Evolutionary conservation across 2,329 filamentous ascomycete species (phyloP), one percentile per base, ranked within the genome.

Genomic region (Sporothrix euskadiensis): DNA sequence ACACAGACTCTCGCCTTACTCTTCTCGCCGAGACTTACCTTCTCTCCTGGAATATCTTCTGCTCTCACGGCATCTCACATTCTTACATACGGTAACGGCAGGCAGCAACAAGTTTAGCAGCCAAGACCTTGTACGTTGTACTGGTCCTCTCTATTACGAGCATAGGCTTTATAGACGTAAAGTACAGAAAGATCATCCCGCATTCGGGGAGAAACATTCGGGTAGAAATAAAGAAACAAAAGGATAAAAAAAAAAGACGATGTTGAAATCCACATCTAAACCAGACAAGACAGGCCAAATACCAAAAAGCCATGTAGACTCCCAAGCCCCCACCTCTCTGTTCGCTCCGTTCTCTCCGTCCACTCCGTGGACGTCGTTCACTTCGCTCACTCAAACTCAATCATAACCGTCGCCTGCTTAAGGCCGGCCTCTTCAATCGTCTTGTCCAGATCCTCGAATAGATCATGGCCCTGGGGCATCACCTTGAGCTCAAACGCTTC

Each of bases 351-450:
- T 16, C 56, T 1, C 56, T 49, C 14, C 14, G 44, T 19, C 6
- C 14, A 19, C 44, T 49, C 44, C 14, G 14, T 19, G 10, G 1
- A 14, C 41, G 10, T 14, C 10, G 8, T 10, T 47, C 41, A 2
- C 41, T 10, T 47, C 41, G 41, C 16, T 47, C 59, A 71, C 81
- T 93, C 91, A 79, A 94, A 97, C 81, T 98, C 96, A 77, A 99
- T 91, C 93, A 98, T 98, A 8, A 99, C 91, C 0, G 94, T 97
- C 3, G 92, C 94, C 79, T 97, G 95, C 85, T 96, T 97, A 78
- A 99, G 82, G 0, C 94, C 94, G 0, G 92, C 93, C 79, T 94
- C 91, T 77, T 89, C 89, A 74, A 99, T 92, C 0, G 90, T 93
- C 76, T 87, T 83, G 66, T 94, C 91, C 68, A 98, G 84, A 72